Evolutionary conservation across 2,329 filamentous ascomycete genomes (phyloP).

Genomic region (Rosellinia necatrix): DNA sequence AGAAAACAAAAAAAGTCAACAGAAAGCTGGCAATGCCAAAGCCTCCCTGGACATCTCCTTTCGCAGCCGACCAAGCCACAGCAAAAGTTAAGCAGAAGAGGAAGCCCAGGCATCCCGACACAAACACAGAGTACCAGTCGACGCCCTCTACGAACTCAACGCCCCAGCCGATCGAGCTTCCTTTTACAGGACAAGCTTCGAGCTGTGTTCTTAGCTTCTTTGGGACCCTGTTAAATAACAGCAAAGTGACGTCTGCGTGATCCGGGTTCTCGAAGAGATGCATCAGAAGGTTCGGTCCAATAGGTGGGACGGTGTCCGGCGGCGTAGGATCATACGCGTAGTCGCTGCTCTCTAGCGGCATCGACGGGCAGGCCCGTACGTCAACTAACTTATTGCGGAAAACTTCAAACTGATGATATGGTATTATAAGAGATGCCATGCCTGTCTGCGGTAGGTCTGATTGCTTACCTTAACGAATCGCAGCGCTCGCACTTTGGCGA

Average conservation of each 20-base stretch:
- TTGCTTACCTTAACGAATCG: constrained; percentile 18
- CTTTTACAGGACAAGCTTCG: constrained; percentile 29
- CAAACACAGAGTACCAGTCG: constrained; percentile 31
- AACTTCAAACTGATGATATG: constrained; percentile 25
- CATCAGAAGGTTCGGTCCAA: constrained; percentile 35
- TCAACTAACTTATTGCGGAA: constrained; percentile 24
- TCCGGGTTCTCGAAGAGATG: constrained; percentile 39
- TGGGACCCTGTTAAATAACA: constrained; percentile 33
- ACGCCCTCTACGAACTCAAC: constrained; percentile 37
- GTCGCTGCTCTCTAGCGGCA: constrained; percentile 19
- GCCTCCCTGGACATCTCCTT: constrained; percentile 35
- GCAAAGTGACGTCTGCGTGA: constrained; percentile 29
- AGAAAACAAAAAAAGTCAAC: constrained; percentile 34
- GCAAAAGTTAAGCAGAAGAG: constrained; percentile 28
- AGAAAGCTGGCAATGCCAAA: constrained; percentile 38
- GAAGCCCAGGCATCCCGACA: constrained; percentile 27
- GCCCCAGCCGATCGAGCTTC: constrained; percentile 37
- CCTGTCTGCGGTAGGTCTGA: not conserved
- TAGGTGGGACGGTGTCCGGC: constrained; percentile 33
- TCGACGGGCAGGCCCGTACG: constrained; percentile 19
- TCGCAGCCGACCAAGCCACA: constrained; percentile 30
- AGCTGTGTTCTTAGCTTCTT: constrained; percentile 36
- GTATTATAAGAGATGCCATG: not conserved
- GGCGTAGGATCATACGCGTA: constrained; percentile 37
- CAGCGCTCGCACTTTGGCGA: constrained; percentile 10